Conservation (phyloP, 352 stramenopile genomes). For the Stephanocyclus meneghinianus region DNA sequence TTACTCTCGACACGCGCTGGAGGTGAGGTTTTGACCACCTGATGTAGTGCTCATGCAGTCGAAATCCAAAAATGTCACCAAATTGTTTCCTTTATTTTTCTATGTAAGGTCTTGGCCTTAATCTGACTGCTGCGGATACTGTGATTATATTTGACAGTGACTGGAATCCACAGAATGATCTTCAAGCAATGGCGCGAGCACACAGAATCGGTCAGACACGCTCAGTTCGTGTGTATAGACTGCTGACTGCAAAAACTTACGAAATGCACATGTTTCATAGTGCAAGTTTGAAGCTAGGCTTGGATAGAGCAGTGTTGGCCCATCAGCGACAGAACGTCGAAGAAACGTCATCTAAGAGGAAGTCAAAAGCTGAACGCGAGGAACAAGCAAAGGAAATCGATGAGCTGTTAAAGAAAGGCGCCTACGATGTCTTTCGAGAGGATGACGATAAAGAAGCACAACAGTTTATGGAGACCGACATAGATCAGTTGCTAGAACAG, state of each 20-base stretch:
- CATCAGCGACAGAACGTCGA: constrained; percentile 86
- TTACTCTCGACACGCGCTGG: constrained; percentile 93
- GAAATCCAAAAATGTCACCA: not conserved
- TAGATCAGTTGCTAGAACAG: constrained; percentile 90
- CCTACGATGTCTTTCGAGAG: constrained; percentile 97
- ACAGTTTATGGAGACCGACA: constrained; percentile 90
- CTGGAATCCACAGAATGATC: constrained; percentile 90
- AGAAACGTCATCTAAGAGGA: constrained; percentile 82
- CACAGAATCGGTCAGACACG: constrained; percentile 99
- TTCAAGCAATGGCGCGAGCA: constrained; percentile 85
- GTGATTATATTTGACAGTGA: constrained; percentile 99
- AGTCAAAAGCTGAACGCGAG: constrained; percentile 83
- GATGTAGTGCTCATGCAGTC: not conserved
- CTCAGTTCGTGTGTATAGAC: constrained; percentile 94
- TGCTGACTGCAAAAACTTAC: constrained; percentile 98
- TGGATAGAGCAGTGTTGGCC: constrained; percentile 96
- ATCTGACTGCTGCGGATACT: constrained; percentile 92
- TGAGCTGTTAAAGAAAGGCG: constrained; percentile 91
- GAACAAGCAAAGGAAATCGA: constrained; percentile 90
- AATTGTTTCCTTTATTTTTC: not conserved
- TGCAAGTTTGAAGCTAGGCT: constrained; percentile 95
- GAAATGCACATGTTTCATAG: constrained; percentile 99
- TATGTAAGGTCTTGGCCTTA: constrained; percentile 90
- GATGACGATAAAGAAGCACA: constrained; percentile 92
- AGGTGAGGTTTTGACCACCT: constrained; percentile 38